Conservation (phyloP, 2,329 filamentous ascomycete genomes). For the Fusarium albidum region DNA sequence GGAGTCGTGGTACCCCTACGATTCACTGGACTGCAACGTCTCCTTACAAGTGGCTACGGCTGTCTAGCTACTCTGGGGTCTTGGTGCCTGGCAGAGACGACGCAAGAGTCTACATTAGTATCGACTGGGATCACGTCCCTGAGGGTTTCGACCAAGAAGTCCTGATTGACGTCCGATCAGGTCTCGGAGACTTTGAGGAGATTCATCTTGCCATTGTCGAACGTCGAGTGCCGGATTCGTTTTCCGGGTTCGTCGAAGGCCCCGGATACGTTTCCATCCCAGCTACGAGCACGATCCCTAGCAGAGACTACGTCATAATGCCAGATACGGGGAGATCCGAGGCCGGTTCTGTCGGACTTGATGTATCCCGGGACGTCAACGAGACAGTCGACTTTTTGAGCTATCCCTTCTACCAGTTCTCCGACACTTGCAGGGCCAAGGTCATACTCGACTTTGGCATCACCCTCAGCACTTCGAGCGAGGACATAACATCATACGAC, state of each 20-base stretch:
- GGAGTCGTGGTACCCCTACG: conserved; percentile 61
- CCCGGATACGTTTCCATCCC: conserved; percentile 54
- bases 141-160: conserved; percentile 37
- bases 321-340: conserved; percentile 25
- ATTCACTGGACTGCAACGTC: conserved; percentile 62
- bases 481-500: conserved; percentile 22
- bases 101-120: conserved; percentile 19
- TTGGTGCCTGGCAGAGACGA: conserved; percentile 50
- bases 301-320: conserved; percentile 11
- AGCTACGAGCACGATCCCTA: neutral
- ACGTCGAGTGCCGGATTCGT: conserved; percentile 56
- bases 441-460: conserved; percentile 24
- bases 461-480: conserved; percentile 15
- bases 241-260: conserved; percentile 69
- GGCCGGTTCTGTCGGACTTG: conserved; percentile 21
- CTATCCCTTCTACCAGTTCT: conserved; percentile 28
- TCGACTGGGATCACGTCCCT: conserved; percentile 51
- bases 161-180: conserved; percentile 44
- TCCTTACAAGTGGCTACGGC: conserved; percentile 58
- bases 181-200: conserved; percentile 49
- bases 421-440: neutral
- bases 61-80: conserved; percentile 58
- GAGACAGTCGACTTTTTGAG: neutral
- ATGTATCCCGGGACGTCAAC: neutral
- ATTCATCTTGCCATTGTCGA: conserved; percentile 65